A percentile compares a stretch with the other conserved stretches of the same genome.
phyloP scores from a whole-genome alignment of 176 grass and related monocot species.

The Secale cereale region DNA sequence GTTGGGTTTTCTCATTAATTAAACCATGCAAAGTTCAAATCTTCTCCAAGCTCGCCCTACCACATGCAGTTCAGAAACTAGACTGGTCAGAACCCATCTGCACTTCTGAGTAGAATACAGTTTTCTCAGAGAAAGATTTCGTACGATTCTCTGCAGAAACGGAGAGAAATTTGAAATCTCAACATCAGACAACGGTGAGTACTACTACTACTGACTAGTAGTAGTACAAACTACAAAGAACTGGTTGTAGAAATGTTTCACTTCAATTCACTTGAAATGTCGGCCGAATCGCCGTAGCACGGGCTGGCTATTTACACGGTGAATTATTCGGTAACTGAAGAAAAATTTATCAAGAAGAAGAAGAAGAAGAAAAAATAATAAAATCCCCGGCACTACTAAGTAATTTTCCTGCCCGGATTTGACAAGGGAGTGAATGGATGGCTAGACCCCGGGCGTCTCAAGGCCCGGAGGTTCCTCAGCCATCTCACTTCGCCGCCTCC shows the following conservation, averaged over 20 bases:
- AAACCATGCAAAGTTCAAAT: neutral
- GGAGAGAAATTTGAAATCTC: slow-evolving; percentile 19
- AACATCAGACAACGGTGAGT: neutral
- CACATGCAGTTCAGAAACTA: neutral
- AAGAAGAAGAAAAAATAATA: neutral
- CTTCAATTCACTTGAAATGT: slow-evolving; percentile 43
- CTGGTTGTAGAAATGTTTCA: neutral
- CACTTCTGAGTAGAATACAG: neutral
- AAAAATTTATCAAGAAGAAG: neutral
- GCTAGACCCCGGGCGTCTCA: slow-evolving; percentile 41
- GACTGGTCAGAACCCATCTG: neutral
- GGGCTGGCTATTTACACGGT: slow-evolving; percentile 56
- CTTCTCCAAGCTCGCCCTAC: neutral
- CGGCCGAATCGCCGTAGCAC: slow-evolving; percentile 33
- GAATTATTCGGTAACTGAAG: slow-evolving; percentile 22
- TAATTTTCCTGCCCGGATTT: slow-evolving; percentile 28
- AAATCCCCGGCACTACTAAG: slow-evolving; percentile 20
- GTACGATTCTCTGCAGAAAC: neutral
- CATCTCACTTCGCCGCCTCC: slow-evolving; percentile 76
- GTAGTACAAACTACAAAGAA: no score
- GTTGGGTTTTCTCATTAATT: no score
- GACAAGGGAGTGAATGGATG: slow-evolving; percentile 69
- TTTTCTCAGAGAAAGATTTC: neutral
- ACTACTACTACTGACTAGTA: neutral
- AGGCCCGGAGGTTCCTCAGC: slow-evolving; percentile 46